Percentiles rank a stretch among this genome's conserved stretches.
phyloP scores from a whole-genome alignment of 129 eudicot species.

The Oenanthe sinensis region DNA sequence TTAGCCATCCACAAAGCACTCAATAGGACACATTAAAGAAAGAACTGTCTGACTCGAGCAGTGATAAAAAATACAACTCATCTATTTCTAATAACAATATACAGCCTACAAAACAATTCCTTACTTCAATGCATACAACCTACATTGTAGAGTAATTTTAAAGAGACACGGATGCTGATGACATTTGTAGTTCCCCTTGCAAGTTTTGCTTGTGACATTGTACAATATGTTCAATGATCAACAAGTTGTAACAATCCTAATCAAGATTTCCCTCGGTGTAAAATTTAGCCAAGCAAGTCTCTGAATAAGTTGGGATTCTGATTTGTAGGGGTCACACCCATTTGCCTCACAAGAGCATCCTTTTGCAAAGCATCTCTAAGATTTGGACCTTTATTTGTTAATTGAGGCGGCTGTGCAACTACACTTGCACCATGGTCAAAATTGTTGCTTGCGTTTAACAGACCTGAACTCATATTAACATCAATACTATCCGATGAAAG shows the following conservation, averaged over 20 bases:
- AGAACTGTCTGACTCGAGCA: neutral
- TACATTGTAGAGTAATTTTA: neutral
- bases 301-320: conserved; percentile 91
- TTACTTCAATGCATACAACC: conserved; percentile 3
- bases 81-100: conserved; percentile 1
- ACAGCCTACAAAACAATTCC: neutral
- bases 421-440: conserved; percentile 28
- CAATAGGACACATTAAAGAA: neutral
- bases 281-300: conserved; percentile 67
- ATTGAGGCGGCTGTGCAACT: conserved; percentile 18
- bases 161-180: neutral
- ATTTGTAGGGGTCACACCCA: conserved; percentile 83
- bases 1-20: neutral
- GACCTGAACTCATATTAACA: conserved; percentile 19
- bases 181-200: neutral
- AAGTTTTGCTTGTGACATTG: neutral
- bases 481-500: neutral
- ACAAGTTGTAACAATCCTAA: conserved; percentile 4
- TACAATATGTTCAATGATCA: conserved; percentile 1
- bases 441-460: conserved; percentile 18
- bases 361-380: conserved; percentile 64
- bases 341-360: conserved; percentile 83
- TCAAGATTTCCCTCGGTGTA: neutral
- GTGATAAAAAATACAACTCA: neutral
- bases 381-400: conserved; percentile 74